These are phyloP conservation scores for Fusarium chuoi DNA, from an alignment of 2,329 filamentous ascomycete genomes.

Conservation along the genomic window DNA sequence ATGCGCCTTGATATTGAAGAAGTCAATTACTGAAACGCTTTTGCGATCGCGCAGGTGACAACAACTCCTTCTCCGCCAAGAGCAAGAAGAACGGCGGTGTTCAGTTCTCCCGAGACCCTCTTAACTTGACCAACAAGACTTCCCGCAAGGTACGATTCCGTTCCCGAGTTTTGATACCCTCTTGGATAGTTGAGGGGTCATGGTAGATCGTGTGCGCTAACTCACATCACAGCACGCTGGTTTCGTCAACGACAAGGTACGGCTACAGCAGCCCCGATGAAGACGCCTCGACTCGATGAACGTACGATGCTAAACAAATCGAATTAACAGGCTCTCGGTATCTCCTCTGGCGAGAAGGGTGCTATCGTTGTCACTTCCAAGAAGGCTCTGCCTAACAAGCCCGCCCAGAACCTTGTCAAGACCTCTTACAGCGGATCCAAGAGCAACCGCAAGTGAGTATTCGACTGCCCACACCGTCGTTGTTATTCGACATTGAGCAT, in stretches of 20 bases:
- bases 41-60: slow-evolving; percentile 69
- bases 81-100: slow-evolving; percentile 80
- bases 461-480: neutral
- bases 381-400: slow-evolving; percentile 80
- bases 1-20: slow-evolving; percentile 21
- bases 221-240: slow-evolving; percentile 76
- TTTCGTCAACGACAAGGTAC: slow-evolving; percentile 93
- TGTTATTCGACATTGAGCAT: neutral
- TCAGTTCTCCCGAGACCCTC: slow-evolving; percentile 92
- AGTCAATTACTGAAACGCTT: slow-evolving; percentile 39
- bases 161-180: neutral
- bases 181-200: neutral
- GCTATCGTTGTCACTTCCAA: slow-evolving; percentile 86
- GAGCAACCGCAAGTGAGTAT: slow-evolving; percentile 74
- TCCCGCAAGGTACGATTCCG: slow-evolving; percentile 78
- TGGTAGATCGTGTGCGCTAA: slow-evolving; percentile 49
- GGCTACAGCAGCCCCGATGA: slow-evolving; percentile 23
- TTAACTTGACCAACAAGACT: slow-evolving; percentile 94
- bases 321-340: slow-evolving; percentile 77
- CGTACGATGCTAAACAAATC: slow-evolving; percentile 37
- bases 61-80: slow-evolving; percentile 94
- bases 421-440: slow-evolving; percentile 77
- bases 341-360: slow-evolving; percentile 79
- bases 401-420: slow-evolving; percentile 72
- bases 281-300: slow-evolving; percentile 20